Conservation (phyloP, 192 early-diverging fungal genomes). For the Linnemannia schmuckeri region DNA sequence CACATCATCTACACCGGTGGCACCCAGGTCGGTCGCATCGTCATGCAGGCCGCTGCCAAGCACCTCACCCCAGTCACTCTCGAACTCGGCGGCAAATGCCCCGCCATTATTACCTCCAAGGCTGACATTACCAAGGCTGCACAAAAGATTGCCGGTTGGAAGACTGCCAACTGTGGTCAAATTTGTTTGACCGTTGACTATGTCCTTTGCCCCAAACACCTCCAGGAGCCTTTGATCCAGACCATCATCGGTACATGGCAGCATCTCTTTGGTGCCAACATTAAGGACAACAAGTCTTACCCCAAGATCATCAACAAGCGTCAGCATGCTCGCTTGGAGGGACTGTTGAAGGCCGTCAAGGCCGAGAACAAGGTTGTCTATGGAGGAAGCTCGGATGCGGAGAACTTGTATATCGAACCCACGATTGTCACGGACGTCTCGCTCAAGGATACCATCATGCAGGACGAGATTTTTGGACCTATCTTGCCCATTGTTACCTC, state of each 20-base stretch:
- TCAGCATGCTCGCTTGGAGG: constrained; percentile 64
- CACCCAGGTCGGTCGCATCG: constrained; percentile 66
- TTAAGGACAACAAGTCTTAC: constrained; percentile 37
- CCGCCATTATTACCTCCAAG: constrained; percentile 75
- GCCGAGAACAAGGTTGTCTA: constrained; percentile 54
- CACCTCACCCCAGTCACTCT: constrained; percentile 73
- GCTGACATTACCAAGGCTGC: constrained; percentile 74
- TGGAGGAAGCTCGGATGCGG: constrained; percentile 57
- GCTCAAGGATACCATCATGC: constrained; percentile 58
- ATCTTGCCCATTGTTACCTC: constrained; percentile 72
- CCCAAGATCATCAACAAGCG: constrained; percentile 64
- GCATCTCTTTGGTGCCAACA: constrained; percentile 58
- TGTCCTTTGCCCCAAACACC: constrained; percentile 66
- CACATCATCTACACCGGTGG: constrained; percentile 79
- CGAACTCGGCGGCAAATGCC: constrained; percentile 83
- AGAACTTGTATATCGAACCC: constrained; percentile 63
- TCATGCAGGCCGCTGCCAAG: constrained; percentile 72
- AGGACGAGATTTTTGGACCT: constrained; percentile 77
- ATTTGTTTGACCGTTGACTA: constrained; percentile 78
- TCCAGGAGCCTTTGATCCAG: constrained; percentile 61
- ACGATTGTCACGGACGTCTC: constrained; percentile 68
- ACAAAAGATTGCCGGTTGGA: constrained; percentile 84
- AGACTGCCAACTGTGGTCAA: constrained; percentile 90
- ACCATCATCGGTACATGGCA: constrained; percentile 55
- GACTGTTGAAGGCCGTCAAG: constrained; percentile 58